Base-by-base conservation (phyloP, 352 stramenopile genomes). In the Thraustochytrium striatum region DNA sequence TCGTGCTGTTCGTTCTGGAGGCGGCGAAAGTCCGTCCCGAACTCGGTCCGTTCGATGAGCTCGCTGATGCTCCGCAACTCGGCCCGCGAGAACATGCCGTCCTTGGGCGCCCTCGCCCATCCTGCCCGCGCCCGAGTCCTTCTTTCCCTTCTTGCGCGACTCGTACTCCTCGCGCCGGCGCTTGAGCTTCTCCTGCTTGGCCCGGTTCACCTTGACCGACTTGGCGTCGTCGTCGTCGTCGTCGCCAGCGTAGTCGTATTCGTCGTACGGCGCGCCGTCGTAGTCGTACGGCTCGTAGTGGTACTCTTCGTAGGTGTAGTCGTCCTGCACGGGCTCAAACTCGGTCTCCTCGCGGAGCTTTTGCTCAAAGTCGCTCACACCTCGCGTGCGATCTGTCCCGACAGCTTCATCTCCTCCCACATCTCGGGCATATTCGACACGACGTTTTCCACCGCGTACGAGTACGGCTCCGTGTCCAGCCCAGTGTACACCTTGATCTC, bases 401-500 rank as follows among this genome's bases (percentile, higher is more conserved):
- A 57, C 13, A 25, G 59, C 72, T 36, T 53, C 43, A 81, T 61
- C 25, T 19, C 72, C 57, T 81, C 58, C 72, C 72, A 81, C 72
- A 81, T 79, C 25, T 33, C 62, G 28, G 58, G 72, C 58, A 81
- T 81, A 19, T 81, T 21, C 9, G 25, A 9, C 35, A 35, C n/a
- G 35, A 81, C 62, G 36, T 81, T 79, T 2, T 21, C 5, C 2
- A 21, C 25, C 11, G 72, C 72, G 47, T 81, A 79, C 41, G 81
- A 41, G 33, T 79, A 81, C 25, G 72, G 72, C n/a, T 81, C 58
- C 30, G 81, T 28, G 21, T 79, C 38, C 2, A 81, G 61, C 32
- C 65, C 59, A 3, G 58, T 79, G 62, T 79, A 81, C 8, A 72
- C 41, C 58, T 81, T 79, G 38, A 81, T 59, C 44, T 72, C 58